Evolutionary conservation across 2,329 filamentous ascomycete genomes (phyloP).

Genomic region (Hymenoscyphus infarciens): DNA sequence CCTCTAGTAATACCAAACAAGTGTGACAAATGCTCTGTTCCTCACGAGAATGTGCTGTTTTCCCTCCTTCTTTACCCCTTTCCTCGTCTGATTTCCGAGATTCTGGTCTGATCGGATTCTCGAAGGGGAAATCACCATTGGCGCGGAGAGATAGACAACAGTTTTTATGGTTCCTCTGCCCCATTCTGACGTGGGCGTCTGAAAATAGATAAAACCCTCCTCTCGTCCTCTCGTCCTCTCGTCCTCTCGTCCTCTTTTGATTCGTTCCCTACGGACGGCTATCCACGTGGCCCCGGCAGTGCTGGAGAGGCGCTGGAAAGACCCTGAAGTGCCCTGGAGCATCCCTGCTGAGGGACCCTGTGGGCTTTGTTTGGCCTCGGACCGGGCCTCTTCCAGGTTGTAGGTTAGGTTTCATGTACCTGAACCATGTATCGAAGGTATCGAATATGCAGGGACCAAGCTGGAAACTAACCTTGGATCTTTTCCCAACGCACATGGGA

Average conservation of each 20-base stretch:
- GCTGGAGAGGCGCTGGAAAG: no score
- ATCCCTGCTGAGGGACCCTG: no score
- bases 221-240: not conserved
- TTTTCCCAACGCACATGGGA: not conserved
- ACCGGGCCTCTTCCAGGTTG: not conserved
- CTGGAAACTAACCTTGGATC: not conserved
- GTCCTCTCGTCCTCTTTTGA: not conserved
- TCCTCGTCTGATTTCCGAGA: not conserved
- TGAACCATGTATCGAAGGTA: not conserved
- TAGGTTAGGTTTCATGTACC: not conserved
- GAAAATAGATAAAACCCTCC: not conserved
- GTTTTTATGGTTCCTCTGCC: not conserved
- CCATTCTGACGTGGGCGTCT: not conserved
- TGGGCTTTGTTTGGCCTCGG: not conserved
- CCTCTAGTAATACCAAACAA: not conserved
- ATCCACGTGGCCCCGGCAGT: not conserved
- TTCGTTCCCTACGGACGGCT: not conserved
- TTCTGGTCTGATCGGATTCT: not conserved
- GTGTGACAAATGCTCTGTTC: not conserved
- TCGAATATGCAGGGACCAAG: not conserved
- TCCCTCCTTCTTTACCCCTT: not conserved
- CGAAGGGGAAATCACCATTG: not conserved
- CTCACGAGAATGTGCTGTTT: not conserved
- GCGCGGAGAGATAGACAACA: not conserved
- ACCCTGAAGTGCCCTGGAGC: no score